A percentile compares a stretch with the other conserved stretches of the same genome.
Evolutionary conservation across 2,329 filamentous ascomycete species (phyloP).

Genomic region (Calonectria hongkongensis): DNA sequence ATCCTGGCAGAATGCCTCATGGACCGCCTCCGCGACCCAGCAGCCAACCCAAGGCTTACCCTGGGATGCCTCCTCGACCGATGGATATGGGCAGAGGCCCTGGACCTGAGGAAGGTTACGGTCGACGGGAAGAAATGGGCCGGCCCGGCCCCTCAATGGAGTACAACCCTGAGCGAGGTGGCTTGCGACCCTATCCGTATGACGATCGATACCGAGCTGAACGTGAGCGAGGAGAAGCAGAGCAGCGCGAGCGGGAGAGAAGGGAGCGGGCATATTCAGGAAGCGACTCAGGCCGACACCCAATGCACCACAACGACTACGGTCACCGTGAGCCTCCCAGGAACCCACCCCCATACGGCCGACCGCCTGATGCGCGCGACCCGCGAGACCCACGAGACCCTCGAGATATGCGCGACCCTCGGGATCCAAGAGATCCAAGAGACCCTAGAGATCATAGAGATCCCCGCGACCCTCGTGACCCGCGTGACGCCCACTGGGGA

Average conservation of each 20-base stretch:
- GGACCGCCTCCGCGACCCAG: conserved; percentile 69
- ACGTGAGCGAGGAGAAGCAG: conserved; percentile 67
- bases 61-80: conserved; percentile 66
- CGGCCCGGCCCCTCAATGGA: conserved; percentile 62
- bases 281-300: conserved; percentile 66
- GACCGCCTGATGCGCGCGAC: conserved; percentile 65
- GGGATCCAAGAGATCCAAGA: conserved; percentile 51
- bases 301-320: conserved; percentile 60
- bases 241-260: conserved; percentile 65
- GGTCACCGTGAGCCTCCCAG: conserved; percentile 67
- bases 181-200: conserved; percentile 66
- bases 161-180: conserved; percentile 72
- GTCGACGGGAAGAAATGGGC: conserved; percentile 69
- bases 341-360: conserved; percentile 67
- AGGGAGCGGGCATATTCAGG: conserved; percentile 70
- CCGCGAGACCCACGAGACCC: conserved; percentile 59
- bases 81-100: conserved; percentile 67
- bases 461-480: conserved; percentile 47
- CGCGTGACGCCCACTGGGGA: conserved; percentile 59
- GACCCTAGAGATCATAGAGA: conserved; percentile 58
- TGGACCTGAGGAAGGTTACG: conserved; percentile 66
- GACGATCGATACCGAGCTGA: conserved; percentile 74
- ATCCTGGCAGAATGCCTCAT: conserved; percentile 62
- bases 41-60: conserved; percentile 71
- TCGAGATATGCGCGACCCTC: conserved; percentile 52